Evolutionary conservation across 2,329 filamentous ascomycete species (phyloP), one percentile per base, ranked within the genome.

Genomic region (Aspergillus ruber): DNA sequence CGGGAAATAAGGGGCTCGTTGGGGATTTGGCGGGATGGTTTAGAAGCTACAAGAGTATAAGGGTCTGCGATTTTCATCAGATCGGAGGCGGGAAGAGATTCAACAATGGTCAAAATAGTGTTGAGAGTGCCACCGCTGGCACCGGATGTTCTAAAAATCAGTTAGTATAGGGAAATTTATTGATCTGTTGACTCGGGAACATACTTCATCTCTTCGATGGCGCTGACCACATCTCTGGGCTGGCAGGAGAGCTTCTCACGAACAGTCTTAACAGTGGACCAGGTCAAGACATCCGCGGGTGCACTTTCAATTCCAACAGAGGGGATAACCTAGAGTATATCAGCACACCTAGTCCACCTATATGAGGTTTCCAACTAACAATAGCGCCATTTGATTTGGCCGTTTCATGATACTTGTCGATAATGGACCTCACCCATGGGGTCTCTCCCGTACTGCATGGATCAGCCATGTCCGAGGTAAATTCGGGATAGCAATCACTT

Each of bases 381-480:
- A 85, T 80, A 46, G 81, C 80, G 23, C 77, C 76, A 50, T 75
- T 84, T 42, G 70, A 65, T 57, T 81, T 80, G 6, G 83, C 83
- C 1, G 70, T 74, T 7, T 75, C 72, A 52, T 85, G 75, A 57
- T 83, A 84, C 56, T 82, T 80, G 17, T 75, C 64, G 47, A 84
- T 74, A 69, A 85, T 82, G 42, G 80, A 74, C 52, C 76, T 75
- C 35, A 83, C 72, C 82, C 82, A 86, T 2, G 80, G 79, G 0
- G 78, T 74, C 61, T 85, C 82, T 42, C 82, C 83, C 4, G 82
- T 84, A 42, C 74, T 74, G 46, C 36, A 43, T 27, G 29, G n/a
- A 42, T 40, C 10, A 27, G 3, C 23, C 20, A 23, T 29, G 25
- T 12, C 33, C 15, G 44, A 12, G 33, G 10, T 10, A 6, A 10